phyloP scores from a whole-genome alignment of 2,329 filamentous ascomycete genomes.

The Venturiaceae sp. region DNA sequence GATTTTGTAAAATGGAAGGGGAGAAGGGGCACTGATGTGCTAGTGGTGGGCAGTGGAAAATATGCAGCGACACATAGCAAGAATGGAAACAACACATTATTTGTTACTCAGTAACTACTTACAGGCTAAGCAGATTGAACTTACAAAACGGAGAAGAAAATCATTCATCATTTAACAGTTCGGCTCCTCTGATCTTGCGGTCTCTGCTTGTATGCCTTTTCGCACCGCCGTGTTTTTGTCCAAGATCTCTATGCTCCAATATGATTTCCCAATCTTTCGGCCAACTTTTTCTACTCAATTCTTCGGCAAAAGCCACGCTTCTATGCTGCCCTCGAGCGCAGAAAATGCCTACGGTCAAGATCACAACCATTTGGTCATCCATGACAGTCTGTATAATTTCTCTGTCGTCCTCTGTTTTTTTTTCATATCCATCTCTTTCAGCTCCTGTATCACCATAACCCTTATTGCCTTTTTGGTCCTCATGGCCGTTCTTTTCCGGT shows the following conservation, averaged over 20 bases:
- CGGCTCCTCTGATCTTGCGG: not conserved
- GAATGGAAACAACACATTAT: no score
- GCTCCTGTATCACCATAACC: not conserved
- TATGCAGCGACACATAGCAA: no score
- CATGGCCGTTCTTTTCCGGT: no score
- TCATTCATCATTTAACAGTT: not conserved
- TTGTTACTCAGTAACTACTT: no score
- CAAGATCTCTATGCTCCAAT: slow-evolving; percentile 14
- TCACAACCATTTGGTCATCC: not conserved
- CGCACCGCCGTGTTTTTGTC: slow-evolving; percentile 8
- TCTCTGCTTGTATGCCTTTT: not conserved
- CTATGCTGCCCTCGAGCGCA: slow-evolving; percentile 18
- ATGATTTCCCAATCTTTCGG: slow-evolving; percentile 13
- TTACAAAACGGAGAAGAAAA: not conserved
- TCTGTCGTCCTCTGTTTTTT: not conserved
- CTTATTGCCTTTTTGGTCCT: no score
- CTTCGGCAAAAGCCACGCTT: slow-evolving; percentile 17
- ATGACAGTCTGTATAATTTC: not conserved
- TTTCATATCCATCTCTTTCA: not conserved
- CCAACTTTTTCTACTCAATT: slow-evolving; percentile 13
- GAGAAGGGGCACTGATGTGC: no score
- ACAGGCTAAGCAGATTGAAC: not conserved
- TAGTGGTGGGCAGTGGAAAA: no score
- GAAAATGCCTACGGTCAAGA: slow-evolving; percentile 13
- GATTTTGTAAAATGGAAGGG: no score